Conservation (phyloP, 495 filamentous ascomycete genomes). For the Penicillium silybi region DNA sequence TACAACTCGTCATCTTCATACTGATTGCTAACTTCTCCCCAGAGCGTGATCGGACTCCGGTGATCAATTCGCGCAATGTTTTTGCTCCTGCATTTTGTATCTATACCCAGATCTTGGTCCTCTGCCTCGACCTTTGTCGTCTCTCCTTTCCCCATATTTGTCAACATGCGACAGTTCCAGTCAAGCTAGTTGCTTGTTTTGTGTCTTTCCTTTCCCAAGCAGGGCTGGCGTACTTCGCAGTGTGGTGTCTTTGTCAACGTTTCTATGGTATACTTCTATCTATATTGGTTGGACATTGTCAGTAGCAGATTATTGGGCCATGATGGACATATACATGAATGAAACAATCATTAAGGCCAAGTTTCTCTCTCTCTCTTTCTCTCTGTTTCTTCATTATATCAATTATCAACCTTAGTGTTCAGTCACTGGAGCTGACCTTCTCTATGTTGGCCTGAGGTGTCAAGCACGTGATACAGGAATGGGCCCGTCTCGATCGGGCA, state of each 20-base stretch:
- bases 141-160: slow-evolving; percentile 13
- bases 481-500: slow-evolving; percentile 26
- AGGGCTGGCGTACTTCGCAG: slow-evolving; percentile 18
- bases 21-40: slow-evolving; percentile 22
- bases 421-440: background rate
- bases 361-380: background rate
- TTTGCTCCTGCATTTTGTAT: slow-evolving; percentile 23
- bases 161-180: background rate
- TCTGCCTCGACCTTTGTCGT: slow-evolving; percentile 15
- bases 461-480: slow-evolving; percentile 27
- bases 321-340: slow-evolving; percentile 6
- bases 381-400: background rate
- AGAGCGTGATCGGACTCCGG: slow-evolving; percentile 86
- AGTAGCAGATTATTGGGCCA: background rate
- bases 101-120: slow-evolving; percentile 24
- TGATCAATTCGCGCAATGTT: slow-evolving; percentile 35
- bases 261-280: slow-evolving; percentile 10
- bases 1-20: background rate
- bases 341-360: background rate
- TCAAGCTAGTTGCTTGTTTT: background rate
- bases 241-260: slow-evolving; percentile 10
- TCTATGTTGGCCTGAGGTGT: slow-evolving; percentile 5
- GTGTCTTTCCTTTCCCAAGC: slow-evolving; percentile 5
- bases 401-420: background rate
- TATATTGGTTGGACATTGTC: slow-evolving; percentile 7